Evolutionary conservation across 2,329 filamentous ascomycete genomes (phyloP).

Genomic region (Meredithiella fracta): DNA sequence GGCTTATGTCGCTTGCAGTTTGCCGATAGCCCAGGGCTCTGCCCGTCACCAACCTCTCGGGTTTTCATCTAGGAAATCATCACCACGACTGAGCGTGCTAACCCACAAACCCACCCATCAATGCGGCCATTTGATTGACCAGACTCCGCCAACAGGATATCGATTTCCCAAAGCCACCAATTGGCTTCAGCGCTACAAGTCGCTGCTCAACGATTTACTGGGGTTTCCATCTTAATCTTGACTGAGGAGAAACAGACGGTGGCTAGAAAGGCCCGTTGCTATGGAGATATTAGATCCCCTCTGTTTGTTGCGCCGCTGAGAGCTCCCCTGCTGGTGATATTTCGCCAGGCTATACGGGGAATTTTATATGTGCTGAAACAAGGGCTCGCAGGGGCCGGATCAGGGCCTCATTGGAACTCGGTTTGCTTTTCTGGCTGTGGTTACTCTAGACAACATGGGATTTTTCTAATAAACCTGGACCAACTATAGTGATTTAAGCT

Average conservation of each 20-base stretch:
- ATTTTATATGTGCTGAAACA: conserved; percentile 13
- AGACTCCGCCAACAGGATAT: not conserved
- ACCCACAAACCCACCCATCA: not conserved
- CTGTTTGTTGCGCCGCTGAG: conserved; percentile 9
- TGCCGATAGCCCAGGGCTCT: not conserved
- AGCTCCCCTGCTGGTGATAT: conserved; percentile 6
- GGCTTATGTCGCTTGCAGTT: not conserved
- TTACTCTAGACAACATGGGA: conserved; percentile 12
- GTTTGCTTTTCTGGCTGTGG: conserved; percentile 8
- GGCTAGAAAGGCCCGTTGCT: conserved; percentile 5
- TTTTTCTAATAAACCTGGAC: too few species aligned
- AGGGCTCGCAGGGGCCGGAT: conserved; percentile 6
- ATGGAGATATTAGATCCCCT: conserved; percentile 6
- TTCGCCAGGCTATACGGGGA: conserved; percentile 4
- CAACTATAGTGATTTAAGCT: not conserved
- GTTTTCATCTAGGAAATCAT: not conserved
- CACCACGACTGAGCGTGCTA: not conserved
- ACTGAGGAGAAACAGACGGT: not conserved
- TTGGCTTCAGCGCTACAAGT: not conserved
- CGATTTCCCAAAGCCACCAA: not conserved
- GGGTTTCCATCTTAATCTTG: too few species aligned
- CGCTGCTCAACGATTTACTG: too few species aligned
- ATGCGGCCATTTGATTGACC: not conserved
- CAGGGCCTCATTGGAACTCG: conserved; percentile 7
- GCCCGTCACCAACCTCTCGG: not conserved